Evolutionary conservation across 2,329 filamentous ascomycete genomes (phyloP).

Genomic region (Anisogramma anomala): DNA sequence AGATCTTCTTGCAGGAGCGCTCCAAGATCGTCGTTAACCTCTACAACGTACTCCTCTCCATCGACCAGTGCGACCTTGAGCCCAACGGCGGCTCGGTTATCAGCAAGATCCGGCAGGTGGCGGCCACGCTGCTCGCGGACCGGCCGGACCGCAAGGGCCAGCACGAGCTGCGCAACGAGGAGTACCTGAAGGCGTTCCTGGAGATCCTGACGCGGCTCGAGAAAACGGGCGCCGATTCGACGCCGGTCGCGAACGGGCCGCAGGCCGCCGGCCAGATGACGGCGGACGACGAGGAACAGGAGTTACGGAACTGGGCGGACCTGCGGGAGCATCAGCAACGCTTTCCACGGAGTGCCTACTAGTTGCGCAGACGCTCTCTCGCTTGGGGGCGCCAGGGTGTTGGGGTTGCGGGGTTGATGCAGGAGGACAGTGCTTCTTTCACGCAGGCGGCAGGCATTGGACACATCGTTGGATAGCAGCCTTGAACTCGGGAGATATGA

Average conservation of each 20-base stretch:
- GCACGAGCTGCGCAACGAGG: constrained; percentile 48
- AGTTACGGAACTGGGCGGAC: constrained; percentile 67
- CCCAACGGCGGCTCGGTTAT: constrained; percentile 55
- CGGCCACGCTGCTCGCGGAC: constrained; percentile 62
- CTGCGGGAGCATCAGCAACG: constrained; percentile 66
- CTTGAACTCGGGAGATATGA: too few species aligned
- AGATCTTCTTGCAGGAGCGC: constrained; percentile 61
- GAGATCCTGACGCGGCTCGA: constrained; percentile 66
- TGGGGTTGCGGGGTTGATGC: too few species aligned
- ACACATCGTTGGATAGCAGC: too few species aligned
- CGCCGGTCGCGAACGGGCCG: constrained; percentile 16
- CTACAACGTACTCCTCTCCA: constrained; percentile 60
- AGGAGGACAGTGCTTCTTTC: too few species aligned
- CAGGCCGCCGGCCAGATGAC: constrained; percentile 31
- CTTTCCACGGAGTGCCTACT: constrained; percentile 7
- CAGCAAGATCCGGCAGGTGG: constrained; percentile 75
- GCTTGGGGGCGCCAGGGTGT: too few species aligned
- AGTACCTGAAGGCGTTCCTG: constrained; percentile 60
- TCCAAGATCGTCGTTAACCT: constrained; percentile 74
- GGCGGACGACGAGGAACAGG: constrained; percentile 58
- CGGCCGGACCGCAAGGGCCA: constrained; percentile 39
- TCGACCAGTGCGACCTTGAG: constrained; percentile 78
- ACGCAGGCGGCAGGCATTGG: too few species aligned
- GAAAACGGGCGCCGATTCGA: constrained; percentile 36
- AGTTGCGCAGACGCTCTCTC: too few species aligned